These are phyloP conservation scores for Syncephalastrum monosporum DNA, from an alignment of 371 early-diverging fungal genomes.

Conservation along the genomic window DNA sequence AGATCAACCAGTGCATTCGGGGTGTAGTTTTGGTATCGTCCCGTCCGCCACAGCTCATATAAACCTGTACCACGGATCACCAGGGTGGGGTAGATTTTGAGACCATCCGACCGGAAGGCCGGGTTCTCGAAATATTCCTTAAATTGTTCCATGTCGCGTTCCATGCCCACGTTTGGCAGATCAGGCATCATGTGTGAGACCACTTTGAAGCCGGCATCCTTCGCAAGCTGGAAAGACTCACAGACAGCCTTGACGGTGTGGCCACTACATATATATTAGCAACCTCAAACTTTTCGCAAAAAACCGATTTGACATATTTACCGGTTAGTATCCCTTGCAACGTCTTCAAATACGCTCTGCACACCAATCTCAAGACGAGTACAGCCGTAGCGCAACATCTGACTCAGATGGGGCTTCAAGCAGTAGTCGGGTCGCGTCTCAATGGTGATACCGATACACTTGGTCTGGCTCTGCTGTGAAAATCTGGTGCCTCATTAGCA, in stretches of 20 bases:
- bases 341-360: slow-evolving; percentile 99
- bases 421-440: slow-evolving; percentile 99
- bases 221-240: slow-evolving; percentile 96
- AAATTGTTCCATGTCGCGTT: slow-evolving; percentile 99
- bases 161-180: slow-evolving; percentile 99
- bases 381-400: slow-evolving; percentile 99
- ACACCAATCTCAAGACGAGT: slow-evolving; percentile 99
- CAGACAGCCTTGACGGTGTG: slow-evolving; percentile 99
- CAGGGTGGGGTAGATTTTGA: slow-evolving; percentile 99
- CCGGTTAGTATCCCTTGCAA: slow-evolving; percentile 99
- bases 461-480: slow-evolving; percentile 95
- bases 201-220: slow-evolving; percentile 99
- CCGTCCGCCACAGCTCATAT: slow-evolving; percentile 99
- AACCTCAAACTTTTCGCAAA: not conserved
- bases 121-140: slow-evolving; percentile 99
- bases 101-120: slow-evolving; percentile 97
- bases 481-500: slow-evolving; percentile 41
- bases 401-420: slow-evolving; percentile 96
- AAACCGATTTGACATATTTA: slow-evolving; percentile 7
- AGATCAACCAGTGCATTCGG: slow-evolving; percentile 98
- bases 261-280: slow-evolving; percentile 59
- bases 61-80: slow-evolving; percentile 99
- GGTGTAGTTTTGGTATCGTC: slow-evolving; percentile 98
- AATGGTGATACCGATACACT: slow-evolving; percentile 99
- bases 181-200: slow-evolving; percentile 99